Conservation (phyloP, 2,329 filamentous ascomycete species). For the Ophiostoma montium region DNA sequence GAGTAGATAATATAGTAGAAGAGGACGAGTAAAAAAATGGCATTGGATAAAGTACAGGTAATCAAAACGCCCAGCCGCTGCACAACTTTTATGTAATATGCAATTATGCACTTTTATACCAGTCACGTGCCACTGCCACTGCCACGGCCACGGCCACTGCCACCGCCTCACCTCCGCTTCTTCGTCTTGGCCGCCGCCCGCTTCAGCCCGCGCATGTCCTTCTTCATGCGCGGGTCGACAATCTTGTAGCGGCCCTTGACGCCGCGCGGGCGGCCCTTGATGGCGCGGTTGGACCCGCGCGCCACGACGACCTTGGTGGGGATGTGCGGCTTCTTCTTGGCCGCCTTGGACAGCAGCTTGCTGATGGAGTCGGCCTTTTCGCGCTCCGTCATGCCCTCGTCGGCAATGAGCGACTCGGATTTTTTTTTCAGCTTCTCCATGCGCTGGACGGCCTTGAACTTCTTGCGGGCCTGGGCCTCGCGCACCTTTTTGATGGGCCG, state of each 20-base stretch:
- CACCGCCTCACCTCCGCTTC: conserved; percentile 12
- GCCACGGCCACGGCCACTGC: too few relatives aligned
- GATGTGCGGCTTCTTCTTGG: conserved; percentile 73
- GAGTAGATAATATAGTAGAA: background rate
- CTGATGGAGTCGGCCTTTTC: conserved; percentile 82
- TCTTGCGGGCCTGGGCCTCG: conserved; percentile 93
- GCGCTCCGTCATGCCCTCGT: conserved; percentile 87
- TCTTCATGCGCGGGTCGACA: conserved; percentile 90
- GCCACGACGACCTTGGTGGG: conserved; percentile 84
- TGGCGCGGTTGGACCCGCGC: conserved; percentile 66
- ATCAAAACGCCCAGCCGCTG: too few relatives aligned
- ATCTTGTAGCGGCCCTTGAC: conserved; percentile 97
- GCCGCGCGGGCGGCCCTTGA: conserved; percentile 66
- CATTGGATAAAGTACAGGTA: background rate
- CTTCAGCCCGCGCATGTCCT: conserved; percentile 84
- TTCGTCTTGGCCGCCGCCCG: conserved; percentile 53
- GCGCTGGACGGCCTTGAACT: conserved; percentile 80
- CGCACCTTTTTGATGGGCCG: conserved; percentile 98
- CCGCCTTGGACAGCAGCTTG: conserved; percentile 67
- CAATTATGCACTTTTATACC: too few relatives aligned
- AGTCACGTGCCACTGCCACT: too few relatives aligned
- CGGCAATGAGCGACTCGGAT: conserved; percentile 74
- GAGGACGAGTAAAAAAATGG: background rate
- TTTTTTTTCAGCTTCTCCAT: conserved; percentile 97
- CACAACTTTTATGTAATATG: too few relatives aligned